Evolutionary conservation across 306 rosid species (phyloP).

Genomic region (Glycine tomentella): DNA sequence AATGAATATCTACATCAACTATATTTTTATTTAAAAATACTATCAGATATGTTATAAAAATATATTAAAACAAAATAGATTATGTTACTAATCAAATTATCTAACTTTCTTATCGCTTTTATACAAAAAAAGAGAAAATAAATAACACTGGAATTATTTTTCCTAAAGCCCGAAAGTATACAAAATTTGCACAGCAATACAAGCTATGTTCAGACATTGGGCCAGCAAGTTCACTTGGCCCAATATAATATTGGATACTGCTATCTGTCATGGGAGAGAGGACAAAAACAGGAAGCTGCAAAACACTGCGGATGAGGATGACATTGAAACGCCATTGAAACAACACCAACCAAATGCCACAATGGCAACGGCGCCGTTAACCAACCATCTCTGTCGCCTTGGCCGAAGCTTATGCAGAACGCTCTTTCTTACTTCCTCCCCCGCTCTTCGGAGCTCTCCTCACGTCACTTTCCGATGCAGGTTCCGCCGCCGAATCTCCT

Average conservation of each 20-base stretch:
- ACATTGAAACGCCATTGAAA: constrained; percentile 3
- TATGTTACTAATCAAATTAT: too few species aligned
- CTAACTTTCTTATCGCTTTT: too few species aligned
- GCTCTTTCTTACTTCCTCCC: constrained; percentile 39
- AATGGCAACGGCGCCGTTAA: constrained; percentile 62
- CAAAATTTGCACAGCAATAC: too few species aligned
- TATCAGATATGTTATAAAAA: too few species aligned
- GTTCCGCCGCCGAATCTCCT: constrained; percentile 40
- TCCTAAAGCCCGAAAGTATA: too few species aligned
- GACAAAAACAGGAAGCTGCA: not conserved
- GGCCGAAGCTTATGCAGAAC: constrained; percentile 53
- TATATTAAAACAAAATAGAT: too few species aligned
- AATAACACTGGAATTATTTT: too few species aligned
- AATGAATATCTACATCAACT: too few species aligned
- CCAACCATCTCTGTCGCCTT: constrained; percentile 67
- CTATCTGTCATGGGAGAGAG: too few species aligned
- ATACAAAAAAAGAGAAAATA: too few species aligned
- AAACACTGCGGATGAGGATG: constrained; percentile 39
- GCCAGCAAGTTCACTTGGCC: not conserved
- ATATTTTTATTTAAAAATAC: too few species aligned
- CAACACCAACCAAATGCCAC: constrained; percentile 22
- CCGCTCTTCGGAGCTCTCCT: constrained; percentile 42
- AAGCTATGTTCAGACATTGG: not conserved
- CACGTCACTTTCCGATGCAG: constrained; percentile 54
- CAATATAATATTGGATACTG: not conserved